phyloP scores from a whole-genome alignment of 768 basidiomycete genomes.

The Psilocybe azurescens region DNA sequence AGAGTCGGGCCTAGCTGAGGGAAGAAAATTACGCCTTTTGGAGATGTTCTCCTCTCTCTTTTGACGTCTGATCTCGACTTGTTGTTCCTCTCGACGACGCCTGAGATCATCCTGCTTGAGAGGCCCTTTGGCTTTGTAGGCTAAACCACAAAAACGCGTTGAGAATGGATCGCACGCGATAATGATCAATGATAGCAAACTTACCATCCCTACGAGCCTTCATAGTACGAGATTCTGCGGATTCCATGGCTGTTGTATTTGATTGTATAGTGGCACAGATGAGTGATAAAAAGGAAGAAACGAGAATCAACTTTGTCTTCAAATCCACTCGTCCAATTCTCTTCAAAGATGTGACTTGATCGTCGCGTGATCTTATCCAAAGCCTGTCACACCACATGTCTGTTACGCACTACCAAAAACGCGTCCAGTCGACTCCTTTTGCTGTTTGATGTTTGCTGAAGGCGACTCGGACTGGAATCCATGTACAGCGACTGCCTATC shows the following conservation, averaged over 20 bases:
- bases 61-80: slow-evolving; percentile 98
- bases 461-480: too few relatives aligned
- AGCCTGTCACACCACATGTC: slow-evolving; percentile 10
- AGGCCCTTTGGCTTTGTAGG: slow-evolving; percentile 90
- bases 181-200: slow-evolving; percentile 29
- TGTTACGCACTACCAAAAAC: slow-evolving; percentile 15
- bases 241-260: slow-evolving; percentile 42
- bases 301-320: slow-evolving; percentile 26
- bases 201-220: slow-evolving; percentile 77
- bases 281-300: slow-evolving; percentile 39
- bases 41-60: slow-evolving; percentile 99
- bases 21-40: slow-evolving; percentile 93
- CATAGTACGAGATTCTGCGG: slow-evolving; percentile 67
- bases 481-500: too few relatives aligned
- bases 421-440: too few relatives aligned
- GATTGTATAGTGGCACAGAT: slow-evolving; percentile 31
- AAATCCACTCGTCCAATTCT: slow-evolving; percentile 23
- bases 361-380: slow-evolving; percentile 33
- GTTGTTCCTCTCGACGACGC: slow-evolving; percentile 96
- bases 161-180: slow-evolving; percentile 33
- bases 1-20: slow-evolving; percentile 76
- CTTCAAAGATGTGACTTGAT: slow-evolving; percentile 36
- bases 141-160: slow-evolving; percentile 53
- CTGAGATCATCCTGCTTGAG: slow-evolving; percentile 93
- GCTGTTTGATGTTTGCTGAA: too few relatives aligned